Evolutionary conservation across 179 eudicot genomes (phyloP).

Genomic region (Silene noctiflora): DNA sequence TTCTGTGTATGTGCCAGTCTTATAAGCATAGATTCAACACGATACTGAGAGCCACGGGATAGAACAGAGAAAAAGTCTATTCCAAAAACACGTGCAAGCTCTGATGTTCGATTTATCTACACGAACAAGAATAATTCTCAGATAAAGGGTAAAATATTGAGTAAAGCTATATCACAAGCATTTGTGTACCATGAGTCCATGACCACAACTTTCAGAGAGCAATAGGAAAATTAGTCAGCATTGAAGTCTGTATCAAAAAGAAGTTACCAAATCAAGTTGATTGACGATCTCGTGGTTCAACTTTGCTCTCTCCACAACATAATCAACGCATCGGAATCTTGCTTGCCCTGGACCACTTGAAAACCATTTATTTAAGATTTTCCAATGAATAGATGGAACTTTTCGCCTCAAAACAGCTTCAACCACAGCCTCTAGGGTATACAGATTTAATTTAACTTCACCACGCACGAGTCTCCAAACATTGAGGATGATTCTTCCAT

Average conservation of each 20-base stretch:
- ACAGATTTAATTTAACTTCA: slow-evolving; percentile 79
- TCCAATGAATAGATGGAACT: slow-evolving; percentile 62
- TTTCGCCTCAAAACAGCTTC: slow-evolving; percentile 84
- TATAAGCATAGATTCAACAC: slow-evolving; percentile 95
- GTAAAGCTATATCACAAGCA: background rate
- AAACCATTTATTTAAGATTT: slow-evolving; percentile 69
- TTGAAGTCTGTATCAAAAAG: background rate
- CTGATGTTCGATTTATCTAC: slow-evolving; percentile 89
- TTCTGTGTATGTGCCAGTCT: slow-evolving; percentile 89
- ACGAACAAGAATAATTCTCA: slow-evolving; percentile 19
- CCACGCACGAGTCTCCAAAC: slow-evolving; percentile 87
- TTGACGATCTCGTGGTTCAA: slow-evolving; percentile 69
- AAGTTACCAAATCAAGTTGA: slow-evolving; percentile 77
- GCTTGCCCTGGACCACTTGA: slow-evolving; percentile 82
- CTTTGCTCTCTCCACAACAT: slow-evolving; percentile 54
- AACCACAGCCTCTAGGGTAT: slow-evolving; percentile 80
- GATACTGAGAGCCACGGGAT: slow-evolving; percentile 97
- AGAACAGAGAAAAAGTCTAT: slow-evolving; percentile 96
- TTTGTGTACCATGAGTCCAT: slow-evolving; percentile 6
- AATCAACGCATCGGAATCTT: slow-evolving; percentile 72
- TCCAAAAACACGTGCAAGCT: slow-evolving; percentile 96
- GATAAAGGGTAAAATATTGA: background rate
- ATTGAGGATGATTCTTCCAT: slow-evolving; percentile 88
- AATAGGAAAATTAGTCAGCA: background rate
- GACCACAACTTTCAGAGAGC: background rate